Conservation (phyloP, 208 protist genomes). For the Wallacemonas sp. region DNA sequence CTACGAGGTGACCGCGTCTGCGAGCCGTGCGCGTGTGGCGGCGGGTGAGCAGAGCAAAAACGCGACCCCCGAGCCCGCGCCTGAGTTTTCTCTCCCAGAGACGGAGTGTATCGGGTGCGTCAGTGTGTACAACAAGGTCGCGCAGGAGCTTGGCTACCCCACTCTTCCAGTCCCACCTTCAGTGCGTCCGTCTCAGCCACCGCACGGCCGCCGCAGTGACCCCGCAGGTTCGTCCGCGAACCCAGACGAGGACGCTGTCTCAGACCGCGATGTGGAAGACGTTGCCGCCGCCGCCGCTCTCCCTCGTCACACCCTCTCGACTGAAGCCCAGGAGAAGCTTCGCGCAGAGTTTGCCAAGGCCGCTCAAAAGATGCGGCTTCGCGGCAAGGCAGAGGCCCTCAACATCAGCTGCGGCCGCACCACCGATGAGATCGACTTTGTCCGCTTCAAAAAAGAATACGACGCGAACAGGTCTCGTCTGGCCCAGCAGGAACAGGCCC, state of each 20-base stretch:
- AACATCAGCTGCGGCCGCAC: conserved; percentile 63
- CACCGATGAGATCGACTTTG: conserved; percentile 46
- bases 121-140: conserved; percentile 75
- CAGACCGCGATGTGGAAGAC: conserved; percentile 14
- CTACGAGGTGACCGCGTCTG: conserved; percentile 37
- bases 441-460: conserved; percentile 43
- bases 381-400: conserved; percentile 75
- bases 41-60: conserved; percentile 12
- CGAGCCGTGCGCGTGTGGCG: conserved; percentile 3
- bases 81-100: conserved; percentile 41
- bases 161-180: conserved; percentile 24
- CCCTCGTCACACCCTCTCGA: conserved; percentile 45
- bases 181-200: not conserved
- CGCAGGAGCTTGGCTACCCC: conserved; percentile 49
- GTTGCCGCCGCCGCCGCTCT: conserved; percentile 15
- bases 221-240: no score
- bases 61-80: conserved; percentile 13
- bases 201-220: no score
- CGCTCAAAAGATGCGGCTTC: conserved; percentile 55
- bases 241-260: conserved; percentile 21
- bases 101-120: conserved; percentile 75
- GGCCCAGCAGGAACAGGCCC: conserved; percentile 38
- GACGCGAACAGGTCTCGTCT: conserved; percentile 39
- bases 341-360: conserved; percentile 44
- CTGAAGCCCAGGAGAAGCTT: conserved; percentile 56